Conservation (phyloP, 768 basidiomycete genomes). For the Pleurotus sapidus region DNA sequence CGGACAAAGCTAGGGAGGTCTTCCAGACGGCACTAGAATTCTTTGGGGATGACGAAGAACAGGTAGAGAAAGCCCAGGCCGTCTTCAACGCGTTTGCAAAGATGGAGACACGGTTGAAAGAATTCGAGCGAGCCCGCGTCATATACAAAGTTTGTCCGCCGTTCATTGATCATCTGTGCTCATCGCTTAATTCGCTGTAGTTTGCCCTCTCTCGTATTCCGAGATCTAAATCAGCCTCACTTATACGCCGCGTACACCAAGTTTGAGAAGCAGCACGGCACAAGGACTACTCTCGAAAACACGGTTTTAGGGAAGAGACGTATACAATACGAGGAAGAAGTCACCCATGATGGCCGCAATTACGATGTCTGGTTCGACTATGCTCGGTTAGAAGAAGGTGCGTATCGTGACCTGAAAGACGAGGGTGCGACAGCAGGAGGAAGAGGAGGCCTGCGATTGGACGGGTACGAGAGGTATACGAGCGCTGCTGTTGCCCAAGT, state of each 20-base stretch:
- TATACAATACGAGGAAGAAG: constrained; percentile 97
- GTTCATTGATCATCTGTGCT: not conserved
- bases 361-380: constrained; percentile 99
- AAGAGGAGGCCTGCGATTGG: constrained; percentile 57
- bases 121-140: constrained; percentile 93
- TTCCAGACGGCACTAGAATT: constrained; percentile 91
- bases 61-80: constrained; percentile 95
- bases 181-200: constrained; percentile 35
- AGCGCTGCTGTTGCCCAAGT: constrained; percentile 94
- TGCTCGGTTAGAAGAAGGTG: constrained; percentile 87
- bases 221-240: constrained; percentile 80
- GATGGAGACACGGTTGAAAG: constrained; percentile 96
- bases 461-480: constrained; percentile 90
- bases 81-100: constrained; percentile 87
- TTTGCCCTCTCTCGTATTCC: constrained; percentile 94
- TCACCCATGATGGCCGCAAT: constrained; percentile 86
- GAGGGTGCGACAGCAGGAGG: constrained; percentile 73
- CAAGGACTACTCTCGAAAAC: constrained; percentile 80
- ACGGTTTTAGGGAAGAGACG: constrained; percentile 97
- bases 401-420: constrained; percentile 69
- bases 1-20: constrained; percentile 80
- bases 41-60: constrained; percentile 85
- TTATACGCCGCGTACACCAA: constrained; percentile 96
- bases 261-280: constrained; percentile 98
- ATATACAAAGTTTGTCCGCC: constrained; percentile 88